phyloP scores from a whole-genome alignment of 306 rosid genomes.

The Vigna angularis region DNA sequence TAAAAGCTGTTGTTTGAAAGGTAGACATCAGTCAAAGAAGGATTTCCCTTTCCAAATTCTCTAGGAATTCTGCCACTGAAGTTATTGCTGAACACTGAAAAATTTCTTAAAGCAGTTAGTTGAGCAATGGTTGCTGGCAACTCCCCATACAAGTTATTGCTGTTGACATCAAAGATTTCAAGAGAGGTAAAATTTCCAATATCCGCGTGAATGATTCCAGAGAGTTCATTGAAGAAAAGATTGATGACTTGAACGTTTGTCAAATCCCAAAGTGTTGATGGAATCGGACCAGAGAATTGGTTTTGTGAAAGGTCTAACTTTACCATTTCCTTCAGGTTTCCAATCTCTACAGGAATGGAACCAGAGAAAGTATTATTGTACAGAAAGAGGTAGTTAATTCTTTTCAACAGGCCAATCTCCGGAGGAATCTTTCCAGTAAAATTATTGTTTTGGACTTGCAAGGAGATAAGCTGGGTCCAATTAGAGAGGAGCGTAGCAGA shows the following conservation, averaged over 20 bases:
- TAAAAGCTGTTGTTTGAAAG: slow-evolving; percentile 69
- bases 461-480: slow-evolving; percentile 59
- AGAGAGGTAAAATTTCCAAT: slow-evolving; percentile 63
- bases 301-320: slow-evolving; percentile 57
- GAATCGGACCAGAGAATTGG: slow-evolving; percentile 55
- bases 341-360: slow-evolving; percentile 54
- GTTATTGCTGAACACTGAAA: slow-evolving; percentile 66
- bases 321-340: slow-evolving; percentile 47
- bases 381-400: slow-evolving; percentile 38
- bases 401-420: slow-evolving; percentile 64
- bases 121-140: slow-evolving; percentile 58
- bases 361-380: slow-evolving; percentile 48
- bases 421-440: slow-evolving; percentile 60
- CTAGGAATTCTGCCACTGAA: slow-evolving; percentile 61
- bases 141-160: slow-evolving; percentile 54
- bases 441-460: slow-evolving; percentile 63
- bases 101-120: slow-evolving; percentile 30
- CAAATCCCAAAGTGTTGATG: slow-evolving; percentile 54
- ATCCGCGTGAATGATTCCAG: slow-evolving; percentile 61
- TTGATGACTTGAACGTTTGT: slow-evolving; percentile 41
- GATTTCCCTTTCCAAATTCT: slow-evolving; percentile 66
- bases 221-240: slow-evolving; percentile 55
- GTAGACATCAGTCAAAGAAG: slow-evolving; percentile 46
- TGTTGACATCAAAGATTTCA: slow-evolving; percentile 52
- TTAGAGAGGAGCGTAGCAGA: slow-evolving; percentile 57